Evolutionary conservation across 2,329 filamentous ascomycete genomes (phyloP).

Genomic region (Cladosporium velox): DNA sequence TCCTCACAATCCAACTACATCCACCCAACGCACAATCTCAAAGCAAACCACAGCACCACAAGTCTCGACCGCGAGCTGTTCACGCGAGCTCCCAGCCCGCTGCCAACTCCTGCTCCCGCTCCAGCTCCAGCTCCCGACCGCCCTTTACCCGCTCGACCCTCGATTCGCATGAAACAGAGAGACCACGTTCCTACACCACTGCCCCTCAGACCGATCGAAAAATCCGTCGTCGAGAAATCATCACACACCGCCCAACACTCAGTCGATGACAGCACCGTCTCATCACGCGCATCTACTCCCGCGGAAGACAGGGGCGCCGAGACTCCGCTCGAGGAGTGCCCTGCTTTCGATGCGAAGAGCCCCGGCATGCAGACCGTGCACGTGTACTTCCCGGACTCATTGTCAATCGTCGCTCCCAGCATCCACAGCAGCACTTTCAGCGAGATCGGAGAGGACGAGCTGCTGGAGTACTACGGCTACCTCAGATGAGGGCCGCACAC

Average conservation of each 20-base stretch:
- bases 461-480: slow-evolving; percentile 17
- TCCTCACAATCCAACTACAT: not conserved
- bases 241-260: slow-evolving; percentile 7
- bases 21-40: not conserved
- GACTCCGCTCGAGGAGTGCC: not conserved
- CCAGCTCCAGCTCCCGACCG: not conserved
- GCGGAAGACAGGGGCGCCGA: slow-evolving; percentile 12
- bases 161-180: not conserved
- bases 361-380: slow-evolving; percentile 20
- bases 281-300: slow-evolving; percentile 14
- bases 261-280: slow-evolving; percentile 6
- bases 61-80: slow-evolving; percentile 8
- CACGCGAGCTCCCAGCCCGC: not conserved
- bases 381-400: slow-evolving; percentile 15
- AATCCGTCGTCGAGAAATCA: not conserved
- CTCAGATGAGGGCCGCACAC: not conserved
- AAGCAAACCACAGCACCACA: slow-evolving; percentile 16
- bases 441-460: slow-evolving; percentile 19
- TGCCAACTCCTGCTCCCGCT: not conserved
- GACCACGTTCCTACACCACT: not conserved
- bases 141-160: not conserved
- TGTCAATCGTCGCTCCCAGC: not conserved
- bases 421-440: slow-evolving; percentile 15
- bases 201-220: not conserved
- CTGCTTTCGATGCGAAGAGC: slow-evolving; percentile 14